Conservation (phyloP, 768 basidiomycete genomes). For the Mycena floridula region DNA sequence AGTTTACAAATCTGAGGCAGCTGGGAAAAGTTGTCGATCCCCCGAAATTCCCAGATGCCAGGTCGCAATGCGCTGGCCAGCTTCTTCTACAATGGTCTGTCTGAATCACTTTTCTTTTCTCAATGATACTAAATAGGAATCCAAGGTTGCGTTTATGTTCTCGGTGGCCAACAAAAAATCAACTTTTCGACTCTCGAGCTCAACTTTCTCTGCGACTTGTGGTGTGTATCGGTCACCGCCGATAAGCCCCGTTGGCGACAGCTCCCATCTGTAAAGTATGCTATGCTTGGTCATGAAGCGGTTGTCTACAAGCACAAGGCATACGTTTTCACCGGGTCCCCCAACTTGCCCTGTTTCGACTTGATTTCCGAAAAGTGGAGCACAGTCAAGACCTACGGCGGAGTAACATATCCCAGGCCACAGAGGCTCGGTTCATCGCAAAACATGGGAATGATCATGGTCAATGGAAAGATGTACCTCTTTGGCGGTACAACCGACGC, state of each 20-base stretch:
- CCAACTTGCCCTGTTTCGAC: slow-evolving; percentile 27
- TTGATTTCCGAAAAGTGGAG: slow-evolving; percentile 21
- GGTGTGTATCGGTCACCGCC: neutral
- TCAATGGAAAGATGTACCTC: slow-evolving; percentile 28
- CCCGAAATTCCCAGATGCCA: slow-evolving; percentile 7
- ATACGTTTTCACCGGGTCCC: slow-evolving; percentile 28
- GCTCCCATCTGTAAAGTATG: slow-evolving; percentile 18
- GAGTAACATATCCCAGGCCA: slow-evolving; percentile 16
- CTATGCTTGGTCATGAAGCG: slow-evolving; percentile 9
- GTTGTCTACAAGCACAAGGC: slow-evolving; percentile 23
- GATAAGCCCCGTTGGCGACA: slow-evolving; percentile 13
- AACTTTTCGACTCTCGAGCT: no score
- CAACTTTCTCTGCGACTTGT: neutral
- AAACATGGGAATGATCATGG: slow-evolving; percentile 17
- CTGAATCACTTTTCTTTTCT: neutral
- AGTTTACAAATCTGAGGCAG: slow-evolving; percentile 28
- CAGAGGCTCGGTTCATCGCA: slow-evolving; percentile 11
- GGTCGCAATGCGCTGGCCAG: slow-evolving; percentile 14
- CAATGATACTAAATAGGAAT: no score
- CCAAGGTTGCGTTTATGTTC: slow-evolving; percentile 21
- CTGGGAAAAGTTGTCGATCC: slow-evolving; percentile 25
- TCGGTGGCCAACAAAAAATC: slow-evolving; percentile 21
- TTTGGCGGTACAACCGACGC: slow-evolving; percentile 28
- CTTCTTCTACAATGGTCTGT: slow-evolving; percentile 24
- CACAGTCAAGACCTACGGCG: slow-evolving; percentile 14